Percentiles rank a stretch among this genome's conserved stretches.
Evolutionary conservation across 1,284 basidiomycete species (phyloP).

Genomic region (Afroboletus lepidellus): DNA sequence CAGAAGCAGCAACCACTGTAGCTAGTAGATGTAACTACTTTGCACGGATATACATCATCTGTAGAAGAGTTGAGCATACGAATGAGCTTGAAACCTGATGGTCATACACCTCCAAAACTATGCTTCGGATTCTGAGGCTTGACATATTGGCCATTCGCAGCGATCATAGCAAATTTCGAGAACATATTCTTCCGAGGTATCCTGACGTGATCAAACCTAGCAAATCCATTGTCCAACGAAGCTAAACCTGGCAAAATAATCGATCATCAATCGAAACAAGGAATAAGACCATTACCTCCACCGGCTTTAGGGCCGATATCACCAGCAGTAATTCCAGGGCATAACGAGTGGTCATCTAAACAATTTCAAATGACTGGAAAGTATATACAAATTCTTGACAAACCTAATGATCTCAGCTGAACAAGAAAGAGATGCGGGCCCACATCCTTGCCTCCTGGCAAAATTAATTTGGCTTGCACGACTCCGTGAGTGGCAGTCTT

Average conservation of each 20-base stretch:
- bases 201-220: constrained; percentile 66
- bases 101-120: constrained; percentile 72
- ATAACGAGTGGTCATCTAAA: constrained; percentile 55
- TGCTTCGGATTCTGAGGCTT: constrained; percentile 73
- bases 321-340: constrained; percentile 69
- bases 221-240: constrained; percentile 70
- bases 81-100: not conserved
- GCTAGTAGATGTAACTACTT: constrained; percentile 39
- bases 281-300: constrained; percentile 39
- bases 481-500: constrained; percentile 77
- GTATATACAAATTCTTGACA: not conserved
- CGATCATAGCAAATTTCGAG: constrained; percentile 70
- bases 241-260: constrained; percentile 44
- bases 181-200: constrained; percentile 78
- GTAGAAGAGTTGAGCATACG: not conserved
- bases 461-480: constrained; percentile 73
- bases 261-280: not conserved
- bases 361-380: constrained; percentile 5
- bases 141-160: constrained; percentile 64
- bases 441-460: constrained; percentile 59
- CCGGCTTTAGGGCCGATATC: constrained; percentile 51
- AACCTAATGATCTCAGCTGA: constrained; percentile 62
- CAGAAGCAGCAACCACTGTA: not conserved
- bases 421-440: constrained; percentile 81
- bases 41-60: constrained; percentile 74